Evolutionary conservation across 1,284 basidiomycete genomes (phyloP).

Genomic region (Trichosporon sp.): DNA sequence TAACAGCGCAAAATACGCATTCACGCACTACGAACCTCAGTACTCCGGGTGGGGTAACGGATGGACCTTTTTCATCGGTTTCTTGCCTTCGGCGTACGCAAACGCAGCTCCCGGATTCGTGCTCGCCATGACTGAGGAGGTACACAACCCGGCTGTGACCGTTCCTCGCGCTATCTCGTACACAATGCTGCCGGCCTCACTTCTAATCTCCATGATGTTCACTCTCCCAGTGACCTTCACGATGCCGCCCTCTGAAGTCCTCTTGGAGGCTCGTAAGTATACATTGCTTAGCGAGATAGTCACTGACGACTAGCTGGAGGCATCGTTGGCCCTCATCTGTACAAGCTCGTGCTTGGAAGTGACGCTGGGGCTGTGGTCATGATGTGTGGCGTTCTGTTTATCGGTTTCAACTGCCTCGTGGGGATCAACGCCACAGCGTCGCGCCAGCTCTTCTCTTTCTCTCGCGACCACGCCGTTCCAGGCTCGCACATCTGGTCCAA

Average conservation of each 20-base stretch:
- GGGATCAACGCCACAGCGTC: slow-evolving; percentile 17
- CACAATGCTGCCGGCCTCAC: slow-evolving; percentile 13
- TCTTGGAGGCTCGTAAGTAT: slow-evolving; percentile 17
- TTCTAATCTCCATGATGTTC: slow-evolving; percentile 14
- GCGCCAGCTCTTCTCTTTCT: slow-evolving; percentile 17
- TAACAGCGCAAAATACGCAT: slow-evolving; percentile 14
- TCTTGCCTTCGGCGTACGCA: slow-evolving; percentile 14
- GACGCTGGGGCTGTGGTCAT: slow-evolving; percentile 13
- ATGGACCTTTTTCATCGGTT: slow-evolving; percentile 21
- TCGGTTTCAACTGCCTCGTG: slow-evolving; percentile 20
- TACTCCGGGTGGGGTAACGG: slow-evolving; percentile 13
- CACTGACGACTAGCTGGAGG: slow-evolving; percentile 7
- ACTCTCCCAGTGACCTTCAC: slow-evolving; percentile 16
- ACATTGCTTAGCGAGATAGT: too few relatives aligned
- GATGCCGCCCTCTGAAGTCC: slow-evolving; percentile 14
- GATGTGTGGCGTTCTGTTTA: slow-evolving; percentile 13
- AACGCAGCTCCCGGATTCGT: slow-evolving; percentile 15
- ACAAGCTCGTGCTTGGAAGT: slow-evolving; percentile 17
- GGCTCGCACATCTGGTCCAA: slow-evolving; percentile 15
- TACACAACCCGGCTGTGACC: slow-evolving; percentile 8
- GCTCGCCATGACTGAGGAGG: slow-evolving; percentile 18
- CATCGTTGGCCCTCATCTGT: slow-evolving; percentile 12
- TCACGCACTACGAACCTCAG: slow-evolving; percentile 14
- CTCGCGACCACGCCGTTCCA: slow-evolving; percentile 21
- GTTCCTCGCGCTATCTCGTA: slow-evolving; percentile 14